phyloP scores from a whole-genome alignment of 2,329 filamentous ascomycete genomes.

The Sarocladiaceae sp. region DNA sequence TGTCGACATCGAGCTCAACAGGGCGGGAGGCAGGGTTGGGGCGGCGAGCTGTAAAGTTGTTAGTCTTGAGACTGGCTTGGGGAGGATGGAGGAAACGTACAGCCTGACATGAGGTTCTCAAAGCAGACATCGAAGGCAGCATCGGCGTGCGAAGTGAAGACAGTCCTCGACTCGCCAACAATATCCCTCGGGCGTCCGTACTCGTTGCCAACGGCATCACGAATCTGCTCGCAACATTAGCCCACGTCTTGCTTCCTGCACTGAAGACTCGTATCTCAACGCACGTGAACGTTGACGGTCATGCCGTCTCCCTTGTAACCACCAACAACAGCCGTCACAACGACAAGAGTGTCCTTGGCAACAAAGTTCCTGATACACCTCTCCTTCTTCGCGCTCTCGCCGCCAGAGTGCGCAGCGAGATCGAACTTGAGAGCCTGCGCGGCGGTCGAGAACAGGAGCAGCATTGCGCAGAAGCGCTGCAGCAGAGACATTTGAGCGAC shows the following conservation, averaged over 20 bases:
- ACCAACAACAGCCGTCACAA: constrained; percentile 85
- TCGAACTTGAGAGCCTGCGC: constrained; percentile 87
- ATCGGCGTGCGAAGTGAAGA: constrained; percentile 90
- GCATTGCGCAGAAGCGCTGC: constrained; percentile 50
- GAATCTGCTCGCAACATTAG: constrained; percentile 59
- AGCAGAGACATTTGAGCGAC: constrained; percentile 47
- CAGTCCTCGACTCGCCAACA: constrained; percentile 84
- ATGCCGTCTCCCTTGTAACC: constrained; percentile 90
- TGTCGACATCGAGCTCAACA: constrained; percentile 91
- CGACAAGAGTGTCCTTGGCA: constrained; percentile 83
- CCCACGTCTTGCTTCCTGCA: too few species aligned
- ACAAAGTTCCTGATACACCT: constrained; percentile 98
- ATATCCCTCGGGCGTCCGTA: constrained; percentile 90
- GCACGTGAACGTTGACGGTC: constrained; percentile 87
- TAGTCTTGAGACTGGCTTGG: not conserved
- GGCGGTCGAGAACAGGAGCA: constrained; percentile 51
- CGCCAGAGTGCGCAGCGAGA: constrained; percentile 60
- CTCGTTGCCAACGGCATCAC: constrained; percentile 92
- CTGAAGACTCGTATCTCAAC: too few species aligned
- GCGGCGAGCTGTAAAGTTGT: constrained; percentile 23
- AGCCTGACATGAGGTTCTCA: constrained; percentile 70
- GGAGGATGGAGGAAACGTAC: constrained; percentile 46
- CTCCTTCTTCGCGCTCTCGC: constrained; percentile 58
- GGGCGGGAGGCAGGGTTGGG: constrained; percentile 56
- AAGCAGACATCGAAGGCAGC: constrained; percentile 96